phyloP scores from a whole-genome alignment of 306 rosid species.

The Citrullus amarus region DNA sequence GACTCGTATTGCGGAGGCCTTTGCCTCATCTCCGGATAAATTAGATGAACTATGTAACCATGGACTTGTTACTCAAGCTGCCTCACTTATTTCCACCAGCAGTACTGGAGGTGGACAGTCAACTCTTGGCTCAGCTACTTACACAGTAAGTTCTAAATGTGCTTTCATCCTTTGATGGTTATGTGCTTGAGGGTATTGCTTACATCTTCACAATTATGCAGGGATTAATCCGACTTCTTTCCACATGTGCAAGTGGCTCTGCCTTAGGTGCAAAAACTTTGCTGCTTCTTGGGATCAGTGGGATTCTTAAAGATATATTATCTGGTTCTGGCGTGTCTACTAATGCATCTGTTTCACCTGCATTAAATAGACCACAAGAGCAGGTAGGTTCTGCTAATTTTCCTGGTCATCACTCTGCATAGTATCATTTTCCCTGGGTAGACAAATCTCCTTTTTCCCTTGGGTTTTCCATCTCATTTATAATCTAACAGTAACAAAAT shows the following conservation, averaged over 20 bases:
- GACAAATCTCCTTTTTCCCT: not conserved
- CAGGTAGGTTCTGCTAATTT: constrained; percentile 48
- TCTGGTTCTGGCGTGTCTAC: constrained; percentile 80
- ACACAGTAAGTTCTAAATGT: constrained; percentile 47
- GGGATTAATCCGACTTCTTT: constrained; percentile 95
- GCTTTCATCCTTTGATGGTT: not conserved
- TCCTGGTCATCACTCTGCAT: not conserved
- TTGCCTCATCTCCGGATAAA: constrained; percentile 86
- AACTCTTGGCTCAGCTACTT: constrained; percentile 84
- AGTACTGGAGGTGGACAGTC: constrained; percentile 97
- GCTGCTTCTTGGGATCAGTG: constrained; percentile 85
- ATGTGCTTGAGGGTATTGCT: not conserved
- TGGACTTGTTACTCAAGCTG: constrained; percentile 91
- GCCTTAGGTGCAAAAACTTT: constrained; percentile 86
- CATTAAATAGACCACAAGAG: constrained; percentile 77
- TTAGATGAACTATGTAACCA: constrained; percentile 86
- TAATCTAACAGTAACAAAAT: not conserved
- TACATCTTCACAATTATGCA: constrained; percentile 22
- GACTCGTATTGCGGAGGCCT: constrained; percentile 98
- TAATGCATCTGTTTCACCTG: constrained; percentile 75
- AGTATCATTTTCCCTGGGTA: not conserved
- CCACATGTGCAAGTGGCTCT: constrained; percentile 98
- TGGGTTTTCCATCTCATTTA: not conserved
- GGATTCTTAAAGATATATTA: constrained; percentile 81
- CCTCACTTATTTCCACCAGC: constrained; percentile 86